A percentile compares a stretch with the other conserved stretches of the same genome.
phyloP scores from a whole-genome alignment of 768 basidiomycete species.

The Saitozyma sp. region DNA sequence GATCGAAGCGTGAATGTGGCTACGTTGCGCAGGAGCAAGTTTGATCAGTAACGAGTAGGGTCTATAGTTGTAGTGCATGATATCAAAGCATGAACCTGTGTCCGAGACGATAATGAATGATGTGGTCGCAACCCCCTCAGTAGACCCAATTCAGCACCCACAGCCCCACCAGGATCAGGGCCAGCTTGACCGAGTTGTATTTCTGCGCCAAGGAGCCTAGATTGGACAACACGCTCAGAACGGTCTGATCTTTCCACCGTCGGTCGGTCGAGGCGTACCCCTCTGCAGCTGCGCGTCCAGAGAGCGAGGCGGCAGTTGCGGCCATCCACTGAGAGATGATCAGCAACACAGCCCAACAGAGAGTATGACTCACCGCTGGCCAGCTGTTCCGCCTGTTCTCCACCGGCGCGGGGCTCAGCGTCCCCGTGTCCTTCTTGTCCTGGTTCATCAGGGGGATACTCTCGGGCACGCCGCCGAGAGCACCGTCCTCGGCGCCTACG shows the following conservation, averaged over 20 bases:
- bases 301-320: constrained; percentile 22
- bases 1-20: too few species aligned
- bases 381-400: constrained; percentile 25
- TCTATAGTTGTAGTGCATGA: too few species aligned
- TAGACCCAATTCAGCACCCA: constrained; percentile 69
- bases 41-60: background rate
- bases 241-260: constrained; percentile 54
- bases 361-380: constrained; percentile 24
- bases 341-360: background rate
- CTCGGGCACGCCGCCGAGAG: constrained; percentile 44
- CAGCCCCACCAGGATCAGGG: constrained; percentile 57
- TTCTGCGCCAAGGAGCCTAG: constrained; percentile 51
- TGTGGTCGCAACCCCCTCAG: constrained; percentile 10
- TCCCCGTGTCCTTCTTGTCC: constrained; percentile 18
- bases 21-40: too few species aligned
- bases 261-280: constrained; percentile 15
- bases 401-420: background rate
- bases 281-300: constrained; percentile 16
- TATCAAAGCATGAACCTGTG: too few species aligned
- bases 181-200: constrained; percentile 57
- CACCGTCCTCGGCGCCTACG: constrained; percentile 33
- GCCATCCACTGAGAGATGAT: constrained; percentile 35
- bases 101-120: too few species aligned
- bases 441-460: constrained; percentile 50
- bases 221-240: constrained; percentile 55